phyloP scores from a whole-genome alignment of 257 asterid genomes.

The Solanum pennellii region DNA sequence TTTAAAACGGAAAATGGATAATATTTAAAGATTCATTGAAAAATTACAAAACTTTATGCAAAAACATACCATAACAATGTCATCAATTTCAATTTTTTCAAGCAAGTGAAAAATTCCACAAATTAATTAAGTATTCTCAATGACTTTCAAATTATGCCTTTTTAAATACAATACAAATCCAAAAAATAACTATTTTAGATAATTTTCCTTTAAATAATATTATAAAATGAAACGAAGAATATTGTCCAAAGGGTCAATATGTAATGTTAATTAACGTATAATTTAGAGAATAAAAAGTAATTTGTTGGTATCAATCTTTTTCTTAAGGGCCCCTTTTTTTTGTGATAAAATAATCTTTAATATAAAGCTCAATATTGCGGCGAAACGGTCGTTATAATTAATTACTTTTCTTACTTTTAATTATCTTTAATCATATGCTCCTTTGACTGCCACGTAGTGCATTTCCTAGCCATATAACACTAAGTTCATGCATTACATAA shows the following conservation, averaged over 20 bases:
- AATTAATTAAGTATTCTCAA: neutral
- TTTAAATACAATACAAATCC: neutral
- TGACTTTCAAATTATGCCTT: neutral
- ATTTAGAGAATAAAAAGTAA: neutral
- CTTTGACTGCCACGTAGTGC: conserved; percentile 19
- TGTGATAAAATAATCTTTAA: neutral
- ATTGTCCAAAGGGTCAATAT: neutral
- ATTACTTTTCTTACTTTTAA: neutral
- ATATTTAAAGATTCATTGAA: neutral
- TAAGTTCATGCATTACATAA: neutral
- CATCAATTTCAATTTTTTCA: neutral
- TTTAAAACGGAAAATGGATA: neutral
- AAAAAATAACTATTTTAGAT: neutral
- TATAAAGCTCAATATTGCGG: neutral
- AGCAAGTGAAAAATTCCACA: neutral
- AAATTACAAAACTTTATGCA: neutral
- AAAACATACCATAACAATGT: neutral
- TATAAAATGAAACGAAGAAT: neutral
- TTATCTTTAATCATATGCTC: conserved; percentile 13
- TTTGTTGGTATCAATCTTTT: neutral
- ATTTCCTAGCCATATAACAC: conserved; percentile 12
- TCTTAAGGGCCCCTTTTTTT: neutral
- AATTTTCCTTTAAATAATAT: neutral
- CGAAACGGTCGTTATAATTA: neutral
- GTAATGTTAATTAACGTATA: neutral